Base-by-base conservation (phyloP, 2,329 filamentous ascomycete species). In the Purpureocillium lavendulum region DNA sequence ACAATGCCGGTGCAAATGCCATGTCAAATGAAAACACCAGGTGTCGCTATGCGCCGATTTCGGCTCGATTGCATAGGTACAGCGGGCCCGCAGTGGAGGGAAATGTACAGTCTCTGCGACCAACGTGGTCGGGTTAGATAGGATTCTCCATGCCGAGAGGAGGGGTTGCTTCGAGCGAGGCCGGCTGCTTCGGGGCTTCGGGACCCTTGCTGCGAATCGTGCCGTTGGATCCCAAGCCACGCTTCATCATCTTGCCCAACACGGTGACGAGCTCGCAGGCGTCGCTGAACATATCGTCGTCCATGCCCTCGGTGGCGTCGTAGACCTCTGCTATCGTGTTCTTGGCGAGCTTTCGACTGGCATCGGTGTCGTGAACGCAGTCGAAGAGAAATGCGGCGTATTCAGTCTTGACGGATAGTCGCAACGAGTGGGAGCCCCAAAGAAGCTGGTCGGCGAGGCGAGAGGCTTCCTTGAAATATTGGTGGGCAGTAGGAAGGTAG, bases 361-460 rank as follows among this genome's bases (percentile, higher is more conserved):
- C 78, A 16, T 89, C 81, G 35, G 76, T 70, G 51, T 97, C 88
- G 56, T 92, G 87, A 3, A 87, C 72, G 54, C 90, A 97, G 56
- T 97, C 92, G 67, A 90, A 96, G 1, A 96, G 67, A 57, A 96
- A 98, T 0, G 89, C 89, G 12, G 85, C 80, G 58, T 94, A 94
- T 59, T 98, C 92, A 1, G 94, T 83, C 53, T 92, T 92, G 38
- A 94, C 83, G 0, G 87, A 94, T 0, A 98, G 69, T 1, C 90
- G 82, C 13, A 98, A 67, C 0, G 92, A 92, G 56, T 97, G 88
- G 0, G 87, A 94, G 3, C 89, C 87, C 58, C 87, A 87, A 1
- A 97, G 75, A 9, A 88, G 69, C 18, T 70, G 66, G 35, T 89
- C 84, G 2, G 90, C 85, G 3, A 95, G 71, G 1, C 71, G 65